Conservation (phyloP, 306 rosid genomes). For the Cicer bijugum region DNA sequence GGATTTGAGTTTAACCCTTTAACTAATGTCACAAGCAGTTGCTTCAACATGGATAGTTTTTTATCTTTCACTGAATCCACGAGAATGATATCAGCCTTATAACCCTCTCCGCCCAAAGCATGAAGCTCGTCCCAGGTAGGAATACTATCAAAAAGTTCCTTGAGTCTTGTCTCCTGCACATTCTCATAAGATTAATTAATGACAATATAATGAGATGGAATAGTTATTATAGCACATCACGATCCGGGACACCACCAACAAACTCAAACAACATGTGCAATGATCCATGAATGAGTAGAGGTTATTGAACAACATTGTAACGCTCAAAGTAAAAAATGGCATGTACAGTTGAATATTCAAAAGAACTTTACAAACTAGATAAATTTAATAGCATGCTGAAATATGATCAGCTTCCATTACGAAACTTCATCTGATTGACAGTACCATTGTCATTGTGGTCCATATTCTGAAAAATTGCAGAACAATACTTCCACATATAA, state of each 20-base stretch:
- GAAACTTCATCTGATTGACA: conserved; percentile 24
- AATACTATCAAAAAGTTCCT: conserved; percentile 78
- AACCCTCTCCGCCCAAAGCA: conserved; percentile 79
- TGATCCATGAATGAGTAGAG: conserved; percentile 38
- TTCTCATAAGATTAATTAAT: conserved; percentile 34
- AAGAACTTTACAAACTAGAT: conserved; percentile 26
- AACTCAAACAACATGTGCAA: conserved; percentile 35
- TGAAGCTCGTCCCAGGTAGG: conserved; percentile 90
- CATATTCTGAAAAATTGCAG: conserved; percentile 25
- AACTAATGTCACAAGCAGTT: conserved; percentile 75
- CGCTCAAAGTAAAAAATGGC: conserved; percentile 26
- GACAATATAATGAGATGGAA: conserved; percentile 26
- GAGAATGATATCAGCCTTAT: conserved; percentile 81
- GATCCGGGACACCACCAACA: conserved; percentile 23
- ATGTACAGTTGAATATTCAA: conserved; percentile 30
- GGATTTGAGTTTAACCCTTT: conserved; percentile 92
- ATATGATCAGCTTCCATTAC: conserved; percentile 32
- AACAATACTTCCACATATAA: conserved; percentile 4
- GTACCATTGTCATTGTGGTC: conserved; percentile 1
- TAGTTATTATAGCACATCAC: conserved; percentile 28
- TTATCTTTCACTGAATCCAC: conserved; percentile 90
- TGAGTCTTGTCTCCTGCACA: conserved; percentile 84
- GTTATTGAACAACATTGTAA: conserved; percentile 22
- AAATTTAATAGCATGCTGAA: conserved; percentile 13
- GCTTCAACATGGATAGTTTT: conserved; percentile 92